These are phyloP conservation scores for Eleusine coracana DNA, from an alignment of 176 grass and related monocot genomes.

Conservation along the genomic window DNA sequence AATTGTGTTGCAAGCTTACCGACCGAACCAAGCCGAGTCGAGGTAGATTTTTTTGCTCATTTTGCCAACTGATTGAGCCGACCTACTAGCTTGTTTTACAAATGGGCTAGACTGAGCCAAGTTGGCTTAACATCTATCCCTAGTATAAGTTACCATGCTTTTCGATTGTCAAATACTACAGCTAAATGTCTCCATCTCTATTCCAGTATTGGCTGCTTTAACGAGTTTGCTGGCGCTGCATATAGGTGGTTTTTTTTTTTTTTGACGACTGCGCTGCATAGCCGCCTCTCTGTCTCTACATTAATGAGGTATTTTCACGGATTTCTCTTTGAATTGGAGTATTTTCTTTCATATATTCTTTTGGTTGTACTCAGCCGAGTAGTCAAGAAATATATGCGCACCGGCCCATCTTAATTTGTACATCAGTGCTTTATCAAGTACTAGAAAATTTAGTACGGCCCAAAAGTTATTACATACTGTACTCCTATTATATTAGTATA, in stretches of 20 bases:
- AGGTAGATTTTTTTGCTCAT: too few species aligned
- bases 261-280: too few species aligned
- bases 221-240: neutral
- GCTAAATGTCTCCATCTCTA: neutral
- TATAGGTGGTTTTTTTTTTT: too few species aligned
- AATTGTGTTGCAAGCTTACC: too few species aligned
- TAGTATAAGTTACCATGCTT: too few species aligned
- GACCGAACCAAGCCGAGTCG: too few species aligned
- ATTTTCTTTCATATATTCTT: neutral
- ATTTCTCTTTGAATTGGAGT: neutral
- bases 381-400: slow-evolving; percentile 6
- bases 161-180: too few species aligned
- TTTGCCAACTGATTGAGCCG: too few species aligned
- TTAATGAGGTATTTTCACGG: neutral
- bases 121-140: too few species aligned
- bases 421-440: neutral
- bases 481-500: slow-evolving; percentile 9
- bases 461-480: slow-evolving; percentile 17
- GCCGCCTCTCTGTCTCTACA: neutral
- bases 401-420: slow-evolving; percentile 8
- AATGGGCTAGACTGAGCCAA: too few species aligned
- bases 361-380: neutral
- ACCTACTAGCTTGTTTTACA: too few species aligned
- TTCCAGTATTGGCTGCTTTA: neutral
- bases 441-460: neutral